Conservation (phyloP, 208 protist genomes). For the Leishmania arabica region DNA sequence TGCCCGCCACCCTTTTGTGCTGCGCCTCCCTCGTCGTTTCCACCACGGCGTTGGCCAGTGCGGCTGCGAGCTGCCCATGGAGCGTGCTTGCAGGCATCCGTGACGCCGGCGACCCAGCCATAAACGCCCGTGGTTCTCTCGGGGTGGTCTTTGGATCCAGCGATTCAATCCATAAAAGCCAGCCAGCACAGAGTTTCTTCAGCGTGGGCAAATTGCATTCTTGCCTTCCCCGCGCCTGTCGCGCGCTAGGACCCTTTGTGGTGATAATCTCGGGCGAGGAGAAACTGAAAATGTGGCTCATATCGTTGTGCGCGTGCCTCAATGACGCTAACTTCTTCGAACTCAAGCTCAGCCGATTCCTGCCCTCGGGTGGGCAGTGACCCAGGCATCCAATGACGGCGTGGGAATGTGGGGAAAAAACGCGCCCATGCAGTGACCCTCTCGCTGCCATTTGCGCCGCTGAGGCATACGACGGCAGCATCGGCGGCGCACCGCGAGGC, state of each 20-base stretch:
- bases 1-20: background rate
- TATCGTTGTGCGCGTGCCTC: no score
- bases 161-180: background rate
- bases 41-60: background rate
- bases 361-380: background rate
- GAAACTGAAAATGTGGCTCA: no score
- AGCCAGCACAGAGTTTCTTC: background rate
- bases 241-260: no score
- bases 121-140: background rate
- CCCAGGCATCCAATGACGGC: background rate
- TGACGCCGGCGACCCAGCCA: background rate
- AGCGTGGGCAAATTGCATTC: background rate
- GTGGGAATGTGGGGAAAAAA: background rate
- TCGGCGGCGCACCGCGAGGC: no score
- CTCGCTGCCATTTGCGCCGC: background rate
- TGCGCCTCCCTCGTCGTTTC: no score
- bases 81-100: background rate
- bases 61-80: background rate
- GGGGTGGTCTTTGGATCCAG: background rate
- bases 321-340: no score
- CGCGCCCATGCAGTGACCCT: no score
- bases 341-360: background rate
- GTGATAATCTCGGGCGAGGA: no score
- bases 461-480: background rate
- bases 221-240: no score